Conservation (phyloP, 768 basidiomycete genomes). For the Lactarius quietus region DNA sequence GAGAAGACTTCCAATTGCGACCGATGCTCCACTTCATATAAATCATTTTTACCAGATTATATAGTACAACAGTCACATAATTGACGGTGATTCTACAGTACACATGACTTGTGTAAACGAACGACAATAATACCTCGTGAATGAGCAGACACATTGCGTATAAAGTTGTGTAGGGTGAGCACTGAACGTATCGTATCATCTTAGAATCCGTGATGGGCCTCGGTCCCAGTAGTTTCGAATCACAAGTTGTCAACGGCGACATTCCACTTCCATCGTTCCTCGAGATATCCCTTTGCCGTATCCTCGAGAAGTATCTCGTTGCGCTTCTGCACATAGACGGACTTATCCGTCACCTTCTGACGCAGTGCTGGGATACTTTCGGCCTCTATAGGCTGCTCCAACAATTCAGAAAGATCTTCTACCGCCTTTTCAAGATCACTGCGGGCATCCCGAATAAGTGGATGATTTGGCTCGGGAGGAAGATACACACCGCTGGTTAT, state of each 20-base stretch:
- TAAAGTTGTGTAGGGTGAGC: constrained; percentile 3
- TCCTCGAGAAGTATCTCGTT: constrained; percentile 95
- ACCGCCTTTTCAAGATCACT: constrained; percentile 94
- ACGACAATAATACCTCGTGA: neutral
- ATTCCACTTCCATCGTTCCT: constrained; percentile 86
- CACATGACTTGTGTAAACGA: constrained; percentile 10
- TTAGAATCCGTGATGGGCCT: neutral
- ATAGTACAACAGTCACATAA: constrained; percentile 3
- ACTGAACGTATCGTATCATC: constrained; percentile 8
- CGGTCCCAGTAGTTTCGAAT: constrained; percentile 5
- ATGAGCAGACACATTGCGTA: constrained; percentile 14
- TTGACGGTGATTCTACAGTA: constrained; percentile 22
- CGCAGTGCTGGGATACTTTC: constrained; percentile 77
- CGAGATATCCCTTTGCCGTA: constrained; percentile 84
- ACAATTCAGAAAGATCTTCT: constrained; percentile 87
- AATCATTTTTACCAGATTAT: neutral
- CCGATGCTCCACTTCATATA: too few species aligned
- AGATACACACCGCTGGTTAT: constrained; percentile 78
- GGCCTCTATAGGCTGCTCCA: constrained; percentile 88
- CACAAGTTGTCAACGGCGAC: constrained; percentile 59
- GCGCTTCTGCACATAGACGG: constrained; percentile 95
- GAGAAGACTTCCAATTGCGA: too few species aligned
- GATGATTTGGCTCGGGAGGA: neutral
- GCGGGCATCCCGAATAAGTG: constrained; percentile 16
- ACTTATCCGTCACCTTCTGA: constrained; percentile 95